Conservation (phyloP, 441 rosid genomes). For the Pelargonium citronellum region DNA sequence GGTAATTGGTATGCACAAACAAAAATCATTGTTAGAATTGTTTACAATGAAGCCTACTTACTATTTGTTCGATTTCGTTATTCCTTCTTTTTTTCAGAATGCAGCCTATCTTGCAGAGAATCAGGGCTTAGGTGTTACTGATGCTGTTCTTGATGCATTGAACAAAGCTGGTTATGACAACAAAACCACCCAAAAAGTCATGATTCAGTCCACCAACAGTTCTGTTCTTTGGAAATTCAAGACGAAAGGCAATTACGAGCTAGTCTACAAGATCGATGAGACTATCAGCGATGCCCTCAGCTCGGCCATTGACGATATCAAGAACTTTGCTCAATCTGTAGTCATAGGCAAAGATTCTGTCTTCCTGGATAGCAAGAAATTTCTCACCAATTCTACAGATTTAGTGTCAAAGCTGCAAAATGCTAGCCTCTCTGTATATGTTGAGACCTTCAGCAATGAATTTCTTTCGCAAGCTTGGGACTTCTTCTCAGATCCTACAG, state of each 20-base stretch:
- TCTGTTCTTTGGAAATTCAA: constrained; percentile 42
- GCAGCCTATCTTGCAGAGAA: constrained; percentile 40
- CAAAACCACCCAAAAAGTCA: constrained; percentile 20
- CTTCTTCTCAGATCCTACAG: constrained; percentile 40
- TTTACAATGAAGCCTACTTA: background rate
- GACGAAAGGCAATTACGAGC: constrained; percentile 25
- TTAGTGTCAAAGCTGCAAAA: constrained; percentile 28
- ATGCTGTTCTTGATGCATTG: constrained; percentile 37
- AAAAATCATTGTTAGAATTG: background rate
- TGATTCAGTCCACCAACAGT: constrained; percentile 47
- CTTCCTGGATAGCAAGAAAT: constrained; percentile 18
- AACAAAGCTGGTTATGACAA: constrained; percentile 29
- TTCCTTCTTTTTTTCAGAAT: constrained; percentile 26
- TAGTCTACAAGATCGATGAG: constrained; percentile 40
- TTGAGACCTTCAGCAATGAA: constrained; percentile 42
- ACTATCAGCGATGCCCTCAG: constrained; percentile 28
- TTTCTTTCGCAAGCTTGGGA: constrained; percentile 37
- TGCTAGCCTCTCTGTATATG: constrained; percentile 38
- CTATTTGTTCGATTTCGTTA: too few species aligned
- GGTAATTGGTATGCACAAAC: background rate
- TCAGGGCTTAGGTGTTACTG: constrained; percentile 31
- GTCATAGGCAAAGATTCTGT: constrained; percentile 36
- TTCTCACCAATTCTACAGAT: constrained; percentile 17
- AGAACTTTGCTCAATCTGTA: constrained; percentile 37
- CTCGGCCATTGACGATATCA: constrained; percentile 39